Evolutionary conservation across 495 filamentous ascomycete genomes (phyloP), one percentile per base, ranked within the genome.

Genomic region (Penicillium alfredii): DNA sequence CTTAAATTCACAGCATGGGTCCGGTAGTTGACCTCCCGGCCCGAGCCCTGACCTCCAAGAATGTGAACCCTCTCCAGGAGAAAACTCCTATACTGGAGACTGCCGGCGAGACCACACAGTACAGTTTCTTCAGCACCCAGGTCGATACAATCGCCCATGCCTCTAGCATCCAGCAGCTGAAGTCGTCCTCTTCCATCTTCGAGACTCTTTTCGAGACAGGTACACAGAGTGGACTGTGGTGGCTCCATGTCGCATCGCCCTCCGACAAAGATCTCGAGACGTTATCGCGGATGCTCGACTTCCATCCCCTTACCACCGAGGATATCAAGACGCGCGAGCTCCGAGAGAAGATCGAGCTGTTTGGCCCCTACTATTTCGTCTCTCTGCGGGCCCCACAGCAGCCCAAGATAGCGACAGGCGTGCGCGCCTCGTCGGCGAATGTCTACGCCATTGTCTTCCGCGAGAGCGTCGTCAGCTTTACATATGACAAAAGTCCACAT

Each of bases 271-370:
- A 94, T 53, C 78, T 92, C 18, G 79, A 81, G 25, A 76, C 74
- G 4, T 69, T 96, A 30, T 84, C 82, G 61, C 81, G 79, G 35
- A 83, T 86, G 4, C 94, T 96, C 51, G 79, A 79, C 4, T 80
- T 94, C 28, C 89, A 96, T 59, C 88, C 86, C 4, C 60, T 96
- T 55, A 94, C 89, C 3, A 81, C 81, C 5, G 89, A 96, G 61
- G 88, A 96, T 65, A 93, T 96, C 40, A 80, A 77, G n/a, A 84
- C 78, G 3, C 85, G 89, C 47, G 88, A 96, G 60, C 76, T 82
- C 4, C 84, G 88, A 9, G 88, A 96, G 63, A 94, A 96, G 65
- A 89, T 94, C 21, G 89, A 96, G 55, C 76, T 94, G 16, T 96
- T 96, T 58, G 78, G 81, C 4, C 78, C 80, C 7, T 96, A 94